These are phyloP conservation scores for Ettlia oleoabundans DNA, from an alignment of 139 green algal genomes.

Conservation along the genomic window DNA sequence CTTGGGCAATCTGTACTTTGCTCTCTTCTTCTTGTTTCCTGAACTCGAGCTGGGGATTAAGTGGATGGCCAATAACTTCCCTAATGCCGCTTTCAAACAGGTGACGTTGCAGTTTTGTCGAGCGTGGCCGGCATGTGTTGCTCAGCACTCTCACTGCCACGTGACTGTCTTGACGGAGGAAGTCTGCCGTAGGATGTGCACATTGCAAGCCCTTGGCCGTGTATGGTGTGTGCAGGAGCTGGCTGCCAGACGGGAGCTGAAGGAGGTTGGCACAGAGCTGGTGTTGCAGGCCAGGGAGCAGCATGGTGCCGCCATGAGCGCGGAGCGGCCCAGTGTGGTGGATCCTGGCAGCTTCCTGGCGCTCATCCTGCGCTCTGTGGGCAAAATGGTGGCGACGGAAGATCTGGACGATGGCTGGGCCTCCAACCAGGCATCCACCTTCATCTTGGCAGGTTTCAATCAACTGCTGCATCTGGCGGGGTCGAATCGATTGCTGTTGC, in stretches of 20 bases:
- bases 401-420: conserved; percentile 6
- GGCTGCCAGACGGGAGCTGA: background rate
- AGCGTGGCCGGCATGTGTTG: no score
- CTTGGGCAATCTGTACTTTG: conserved; percentile 2
- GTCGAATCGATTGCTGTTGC: background rate
- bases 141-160: no score
- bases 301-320: background rate
- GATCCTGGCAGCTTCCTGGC: conserved; percentile 16
- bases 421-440: background rate
- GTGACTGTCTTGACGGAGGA: no score
- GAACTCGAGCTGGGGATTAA: background rate
- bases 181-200: no score
- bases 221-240: conserved; percentile 13
- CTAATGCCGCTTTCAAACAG: background rate
- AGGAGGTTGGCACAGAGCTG: background rate
- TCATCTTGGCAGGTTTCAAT: background rate
- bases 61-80: conserved; percentile 6
- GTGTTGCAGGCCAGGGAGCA: background rate
- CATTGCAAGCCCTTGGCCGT: no score
- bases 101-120: no score
- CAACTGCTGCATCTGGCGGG: no score
- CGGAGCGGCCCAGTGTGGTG: background rate
- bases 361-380: background rate
- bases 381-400: background rate
- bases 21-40: conserved; percentile 13